A percentile compares a stretch with the other conserved stretches of the same genome.
Evolutionary conservation across 805 yeast species (phyloP).

Genomic region (Danielozyma ontarioensis): DNA sequence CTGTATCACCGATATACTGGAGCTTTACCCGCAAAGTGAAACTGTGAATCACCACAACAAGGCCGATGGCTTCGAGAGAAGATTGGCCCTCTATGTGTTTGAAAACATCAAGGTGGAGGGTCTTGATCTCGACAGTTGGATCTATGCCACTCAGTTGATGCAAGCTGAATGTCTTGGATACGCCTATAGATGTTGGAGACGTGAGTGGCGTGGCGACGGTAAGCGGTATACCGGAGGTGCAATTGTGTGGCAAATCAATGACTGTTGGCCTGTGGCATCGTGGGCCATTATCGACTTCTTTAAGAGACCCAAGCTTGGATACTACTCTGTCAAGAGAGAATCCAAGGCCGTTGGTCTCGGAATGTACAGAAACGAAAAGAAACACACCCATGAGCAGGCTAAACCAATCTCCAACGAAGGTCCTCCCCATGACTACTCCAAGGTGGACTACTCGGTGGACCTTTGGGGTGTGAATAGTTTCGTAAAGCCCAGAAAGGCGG

Average conservation of each 20-base stretch:
- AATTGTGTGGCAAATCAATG: conserved; percentile 51
- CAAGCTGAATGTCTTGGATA: conserved; percentile 46
- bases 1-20: conserved; percentile 31
- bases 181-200: conserved; percentile 44
- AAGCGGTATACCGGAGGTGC: conserved; percentile 40
- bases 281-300: conserved; percentile 46
- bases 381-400: conserved; percentile 5
- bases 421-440: conserved; percentile 20
- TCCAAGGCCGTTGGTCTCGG: conserved; percentile 29
- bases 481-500: conserved; percentile 11
- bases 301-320: conserved; percentile 41
- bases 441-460: conserved; percentile 22
- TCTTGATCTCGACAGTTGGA: conserved; percentile 38
- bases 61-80: conserved; percentile 43
- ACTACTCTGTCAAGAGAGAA: conserved; percentile 44
- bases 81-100: conserved; percentile 41
- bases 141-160: conserved; percentile 49
- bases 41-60: conserved; percentile 45
- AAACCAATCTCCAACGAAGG: conserved; percentile 1
- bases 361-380: conserved; percentile 16
- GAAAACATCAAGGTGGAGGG: conserved; percentile 36
- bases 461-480: conserved; percentile 39
- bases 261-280: conserved; percentile 50
- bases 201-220: conserved; percentile 37
- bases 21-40: conserved; percentile 41